Percentiles rank a stretch among this genome's conserved stretches.
Conservation (phyloP, 148 eudicot species). For the Dysphania ambrosioides region DNA sequence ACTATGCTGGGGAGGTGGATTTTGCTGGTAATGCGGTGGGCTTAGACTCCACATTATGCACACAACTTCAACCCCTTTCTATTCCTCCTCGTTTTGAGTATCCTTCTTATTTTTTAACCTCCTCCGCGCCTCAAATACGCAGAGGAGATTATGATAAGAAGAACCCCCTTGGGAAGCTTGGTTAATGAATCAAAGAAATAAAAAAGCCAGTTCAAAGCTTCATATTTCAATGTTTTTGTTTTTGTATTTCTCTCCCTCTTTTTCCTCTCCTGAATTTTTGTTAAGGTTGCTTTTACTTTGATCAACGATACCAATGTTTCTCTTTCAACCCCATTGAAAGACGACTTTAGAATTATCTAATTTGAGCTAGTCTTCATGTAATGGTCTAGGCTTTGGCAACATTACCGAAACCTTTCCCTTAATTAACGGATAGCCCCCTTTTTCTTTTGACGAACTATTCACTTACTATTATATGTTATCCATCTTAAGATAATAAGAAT, state of each 20-base stretch:
- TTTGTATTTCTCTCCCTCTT: slow-evolving; percentile 2
- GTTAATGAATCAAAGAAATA: too few species aligned
- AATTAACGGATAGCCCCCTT: slow-evolving; percentile 3
- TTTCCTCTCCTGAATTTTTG: background rate
- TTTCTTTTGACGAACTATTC: background rate
- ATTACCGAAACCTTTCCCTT: slow-evolving; percentile 1
- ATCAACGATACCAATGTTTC: slow-evolving; percentile 1
- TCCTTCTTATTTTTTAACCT: background rate
- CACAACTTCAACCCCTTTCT: background rate
- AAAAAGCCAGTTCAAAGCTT: background rate
- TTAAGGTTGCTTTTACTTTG: background rate
- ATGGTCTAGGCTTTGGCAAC: background rate
- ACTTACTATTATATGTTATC: too few species aligned
- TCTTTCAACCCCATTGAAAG: background rate
- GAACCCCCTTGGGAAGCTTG: background rate
- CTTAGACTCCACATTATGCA: too few species aligned
- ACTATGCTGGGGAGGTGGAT: background rate
- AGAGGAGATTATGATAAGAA: slow-evolving; percentile 7
- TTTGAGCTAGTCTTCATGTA: slow-evolving; percentile 1
- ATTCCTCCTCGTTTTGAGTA: background rate
- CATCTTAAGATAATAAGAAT: background rate
- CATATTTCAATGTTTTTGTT: background rate
- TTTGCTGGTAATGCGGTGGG: too few species aligned
- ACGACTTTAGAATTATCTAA: slow-evolving; percentile 21
- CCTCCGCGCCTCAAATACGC: slow-evolving; percentile 4